phyloP scores from a whole-genome alignment of 371 early-diverging fungal species.

The Rhizopus microsporus region DNA sequence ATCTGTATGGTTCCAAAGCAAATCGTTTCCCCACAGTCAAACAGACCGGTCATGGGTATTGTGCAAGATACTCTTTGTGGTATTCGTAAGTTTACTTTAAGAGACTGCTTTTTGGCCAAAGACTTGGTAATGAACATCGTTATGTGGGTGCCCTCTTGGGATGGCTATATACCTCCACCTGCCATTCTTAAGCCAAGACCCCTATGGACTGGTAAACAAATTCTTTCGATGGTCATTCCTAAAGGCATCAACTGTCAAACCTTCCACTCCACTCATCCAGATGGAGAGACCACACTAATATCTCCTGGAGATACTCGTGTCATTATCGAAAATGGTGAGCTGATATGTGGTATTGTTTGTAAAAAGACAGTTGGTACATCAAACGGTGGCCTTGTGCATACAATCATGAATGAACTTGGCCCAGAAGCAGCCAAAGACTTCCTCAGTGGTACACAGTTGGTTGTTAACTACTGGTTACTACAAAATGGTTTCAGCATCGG shows the following conservation, averaged over 20 bases:
- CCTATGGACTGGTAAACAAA: slow-evolving; percentile 99
- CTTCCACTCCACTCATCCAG: slow-evolving; percentile 83
- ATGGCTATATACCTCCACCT: slow-evolving; percentile 92
- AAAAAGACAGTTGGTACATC: slow-evolving; percentile 98
- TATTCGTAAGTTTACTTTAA: slow-evolving; percentile 93
- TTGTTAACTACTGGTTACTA: slow-evolving; percentile 96
- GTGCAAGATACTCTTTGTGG: slow-evolving; percentile 99
- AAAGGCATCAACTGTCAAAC: slow-evolving; percentile 85
- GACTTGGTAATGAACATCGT: slow-evolving; percentile 95
- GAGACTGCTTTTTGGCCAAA: slow-evolving; percentile 92
- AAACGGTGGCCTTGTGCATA: slow-evolving; percentile 95
- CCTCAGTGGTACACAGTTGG: slow-evolving; percentile 94
- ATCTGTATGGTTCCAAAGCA: slow-evolving; percentile 98
- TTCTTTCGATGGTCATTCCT: slow-evolving; percentile 93
- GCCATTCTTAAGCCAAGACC: slow-evolving; percentile 95
- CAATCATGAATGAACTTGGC: slow-evolving; percentile 96
- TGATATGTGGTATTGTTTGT: slow-evolving; percentile 95
- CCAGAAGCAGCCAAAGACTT: slow-evolving; percentile 89
- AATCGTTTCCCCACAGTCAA: slow-evolving; percentile 98
- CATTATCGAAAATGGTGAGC: slow-evolving; percentile 92
- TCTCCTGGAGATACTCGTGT: slow-evolving; percentile 94
- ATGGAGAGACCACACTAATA: slow-evolving; percentile 75
- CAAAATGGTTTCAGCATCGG: slow-evolving; percentile 98
- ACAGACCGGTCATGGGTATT: slow-evolving; percentile 99
- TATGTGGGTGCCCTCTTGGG: slow-evolving; percentile 96